A percentile compares a stretch with the other conserved stretches of the same genome.
These are phyloP conservation scores for Amylocarpus encephaloides DNA, from an alignment of 2,329 filamentous ascomycete species.

Conservation along the genomic window DNA sequence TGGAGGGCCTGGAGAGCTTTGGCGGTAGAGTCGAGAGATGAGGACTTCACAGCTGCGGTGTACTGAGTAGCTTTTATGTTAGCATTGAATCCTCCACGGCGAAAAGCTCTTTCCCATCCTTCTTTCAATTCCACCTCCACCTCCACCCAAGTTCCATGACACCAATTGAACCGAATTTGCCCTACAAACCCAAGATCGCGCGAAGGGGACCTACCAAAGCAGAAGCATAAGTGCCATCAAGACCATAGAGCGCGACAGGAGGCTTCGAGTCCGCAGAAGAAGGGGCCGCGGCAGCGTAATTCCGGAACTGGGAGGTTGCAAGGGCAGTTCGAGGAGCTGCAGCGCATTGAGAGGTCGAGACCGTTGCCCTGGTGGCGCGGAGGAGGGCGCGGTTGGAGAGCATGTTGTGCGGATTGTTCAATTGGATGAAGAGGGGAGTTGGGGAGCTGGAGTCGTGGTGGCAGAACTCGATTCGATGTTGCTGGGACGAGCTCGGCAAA, in stretches of 20 bases:
- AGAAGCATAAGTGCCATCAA: slow-evolving; percentile 97
- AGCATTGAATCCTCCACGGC: background rate
- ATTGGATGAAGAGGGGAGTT: slow-evolving; percentile 25
- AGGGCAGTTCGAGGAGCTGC: slow-evolving; percentile 38
- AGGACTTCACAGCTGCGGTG: slow-evolving; percentile 88
- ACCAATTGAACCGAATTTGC: slow-evolving; percentile 4
- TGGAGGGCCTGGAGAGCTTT: slow-evolving; percentile 69
- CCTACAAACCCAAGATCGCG: background rate
- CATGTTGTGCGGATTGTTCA: slow-evolving; percentile 28
- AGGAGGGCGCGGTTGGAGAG: slow-evolving; percentile 30
- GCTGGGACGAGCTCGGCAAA: slow-evolving; percentile 9
- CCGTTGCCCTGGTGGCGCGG: slow-evolving; percentile 26
- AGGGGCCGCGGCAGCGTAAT: slow-evolving; percentile 59
- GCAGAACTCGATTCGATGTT: slow-evolving; percentile 9
- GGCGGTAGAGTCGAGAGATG: slow-evolving; percentile 76
- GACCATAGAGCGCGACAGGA: slow-evolving; percentile 84
- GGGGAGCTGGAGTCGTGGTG: slow-evolving; percentile 12
- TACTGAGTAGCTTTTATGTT: slow-evolving; percentile 54
- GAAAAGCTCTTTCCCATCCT: background rate
- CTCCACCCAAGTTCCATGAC: background rate
- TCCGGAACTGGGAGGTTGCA: slow-evolving; percentile 59
- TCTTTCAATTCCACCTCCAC: background rate
- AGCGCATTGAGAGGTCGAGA: slow-evolving; percentile 23
- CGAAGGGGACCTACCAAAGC: slow-evolving; percentile 71
- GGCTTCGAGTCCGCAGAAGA: slow-evolving; percentile 62